These are phyloP conservation scores for Naematelia aurantialba DNA, from an alignment of 768 basidiomycete species.

Conservation along the genomic window DNA sequence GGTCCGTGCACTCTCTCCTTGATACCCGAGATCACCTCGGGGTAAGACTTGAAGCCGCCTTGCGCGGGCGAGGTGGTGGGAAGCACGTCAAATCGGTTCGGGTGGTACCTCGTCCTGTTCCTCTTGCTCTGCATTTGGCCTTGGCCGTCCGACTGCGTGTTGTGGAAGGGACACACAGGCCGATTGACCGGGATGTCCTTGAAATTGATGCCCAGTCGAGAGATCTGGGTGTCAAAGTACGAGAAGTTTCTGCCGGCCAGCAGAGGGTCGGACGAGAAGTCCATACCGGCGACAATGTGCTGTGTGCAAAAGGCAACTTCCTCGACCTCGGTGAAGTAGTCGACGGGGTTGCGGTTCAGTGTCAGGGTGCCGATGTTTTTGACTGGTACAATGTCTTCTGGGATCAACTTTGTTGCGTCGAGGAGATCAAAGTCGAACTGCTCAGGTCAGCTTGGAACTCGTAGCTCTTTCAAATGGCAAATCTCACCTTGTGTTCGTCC, in stretches of 20 bases:
- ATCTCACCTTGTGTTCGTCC: conserved; percentile 61
- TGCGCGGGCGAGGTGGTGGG: conserved; percentile 50
- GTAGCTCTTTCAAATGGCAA: background rate
- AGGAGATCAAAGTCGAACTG: conserved; percentile 79
- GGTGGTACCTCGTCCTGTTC: conserved; percentile 63
- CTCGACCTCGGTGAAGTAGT: conserved; percentile 79
- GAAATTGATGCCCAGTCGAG: conserved; percentile 74
- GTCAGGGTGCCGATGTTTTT: conserved; percentile 69
- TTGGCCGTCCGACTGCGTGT: conserved; percentile 52
- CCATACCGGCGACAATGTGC: conserved; percentile 56
- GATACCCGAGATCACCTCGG: conserved; percentile 53
- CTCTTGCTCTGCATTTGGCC: conserved; percentile 52
- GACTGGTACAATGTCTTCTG: conserved; percentile 73
- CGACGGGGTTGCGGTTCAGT: conserved; percentile 52
- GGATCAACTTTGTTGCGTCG: conserved; percentile 84
- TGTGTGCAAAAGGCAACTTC: conserved; percentile 83
- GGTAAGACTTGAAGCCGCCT: conserved; percentile 54
- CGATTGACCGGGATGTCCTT: conserved; percentile 68
- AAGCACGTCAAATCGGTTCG: conserved; percentile 60
- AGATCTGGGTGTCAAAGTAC: conserved; percentile 66
- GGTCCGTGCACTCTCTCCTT: conserved; percentile 55
- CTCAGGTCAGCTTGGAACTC: conserved; percentile 2
- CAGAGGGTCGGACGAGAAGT: conserved; percentile 51
- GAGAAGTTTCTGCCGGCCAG: conserved; percentile 70
- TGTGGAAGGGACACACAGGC: conserved; percentile 49